These are phyloP conservation scores for Rosa rugosa DNA, from an alignment of 306 rosid species.

Conservation along the genomic window DNA sequence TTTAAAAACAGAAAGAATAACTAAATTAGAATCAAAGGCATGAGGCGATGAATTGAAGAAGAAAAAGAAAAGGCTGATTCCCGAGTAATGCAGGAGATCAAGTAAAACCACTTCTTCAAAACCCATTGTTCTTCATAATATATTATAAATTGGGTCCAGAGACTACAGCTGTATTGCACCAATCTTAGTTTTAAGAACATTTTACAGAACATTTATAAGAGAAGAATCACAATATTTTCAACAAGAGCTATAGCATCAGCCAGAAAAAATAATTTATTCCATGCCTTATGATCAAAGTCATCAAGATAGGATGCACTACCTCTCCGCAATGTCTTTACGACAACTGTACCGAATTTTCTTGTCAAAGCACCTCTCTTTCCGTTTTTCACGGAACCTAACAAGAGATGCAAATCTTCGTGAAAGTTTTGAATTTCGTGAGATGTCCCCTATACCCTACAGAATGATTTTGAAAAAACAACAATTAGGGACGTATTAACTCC, in stretches of 20 bases:
- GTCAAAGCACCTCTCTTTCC: constrained; percentile 77
- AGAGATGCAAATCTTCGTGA: constrained; percentile 75
- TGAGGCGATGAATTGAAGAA: neutral
- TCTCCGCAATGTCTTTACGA: constrained; percentile 76
- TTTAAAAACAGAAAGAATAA: too few species aligned
- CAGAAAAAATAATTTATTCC: neutral
- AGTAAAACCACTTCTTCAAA: neutral
- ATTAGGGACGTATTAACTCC: neutral
- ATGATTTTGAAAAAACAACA: constrained; percentile 9
- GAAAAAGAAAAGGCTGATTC: neutral
- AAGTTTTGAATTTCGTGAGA: constrained; percentile 50
- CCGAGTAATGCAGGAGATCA: neutral
- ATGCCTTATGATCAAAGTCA: neutral
- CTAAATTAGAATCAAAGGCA: neutral
- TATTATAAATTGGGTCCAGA: neutral
- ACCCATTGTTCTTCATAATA: neutral
- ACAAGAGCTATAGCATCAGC: constrained; percentile 1
- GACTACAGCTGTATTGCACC: neutral
- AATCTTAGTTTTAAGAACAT: neutral
- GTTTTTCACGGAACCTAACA: constrained; percentile 76
- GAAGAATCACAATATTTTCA: constrained; percentile 8
- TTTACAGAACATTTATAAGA: neutral
- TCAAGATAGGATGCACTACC: constrained; percentile 39
- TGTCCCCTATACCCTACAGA: constrained; percentile 49
- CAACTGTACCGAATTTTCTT: constrained; percentile 71